phyloP scores from a whole-genome alignment of 495 filamentous ascomycete species.

The Penicillium bialowiezense region DNA sequence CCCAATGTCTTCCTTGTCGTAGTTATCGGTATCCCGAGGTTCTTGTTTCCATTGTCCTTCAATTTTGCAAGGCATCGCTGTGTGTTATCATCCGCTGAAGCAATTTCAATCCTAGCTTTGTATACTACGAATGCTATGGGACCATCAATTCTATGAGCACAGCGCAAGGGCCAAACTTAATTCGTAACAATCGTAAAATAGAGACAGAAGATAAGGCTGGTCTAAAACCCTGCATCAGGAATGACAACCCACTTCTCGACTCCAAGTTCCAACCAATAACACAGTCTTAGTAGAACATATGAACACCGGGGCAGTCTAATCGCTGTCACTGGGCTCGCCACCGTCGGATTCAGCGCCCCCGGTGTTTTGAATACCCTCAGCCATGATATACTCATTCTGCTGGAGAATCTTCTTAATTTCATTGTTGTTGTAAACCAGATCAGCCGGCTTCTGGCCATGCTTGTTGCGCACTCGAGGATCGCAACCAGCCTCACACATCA shows the following conservation, averaged over 20 bases:
- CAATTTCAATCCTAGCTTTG: too few relatives aligned
- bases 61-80: too few relatives aligned
- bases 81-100: too few relatives aligned
- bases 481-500: slow-evolving; percentile 91
- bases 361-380: slow-evolving; percentile 36
- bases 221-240: background rate
- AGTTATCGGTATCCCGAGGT: too few relatives aligned
- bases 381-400: slow-evolving; percentile 70
- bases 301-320: slow-evolving; percentile 19
- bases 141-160: background rate
- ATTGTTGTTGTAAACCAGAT: slow-evolving; percentile 54
- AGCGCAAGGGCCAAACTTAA: background rate
- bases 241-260: background rate
- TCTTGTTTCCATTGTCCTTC: too few relatives aligned
- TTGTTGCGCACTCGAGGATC: slow-evolving; percentile 59
- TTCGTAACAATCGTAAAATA: slow-evolving; percentile 11
- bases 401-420: slow-evolving; percentile 65
- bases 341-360: slow-evolving; percentile 25
- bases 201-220: background rate
- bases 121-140: too few relatives aligned
- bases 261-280: background rate
- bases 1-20: too few relatives aligned
- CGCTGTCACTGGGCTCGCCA: slow-evolving; percentile 44
- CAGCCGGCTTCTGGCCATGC: slow-evolving; percentile 42
- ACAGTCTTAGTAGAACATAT: background rate